Percentiles rank a stretch among this genome's conserved stretches.
phyloP scores from a whole-genome alignment of 768 basidiomycete genomes.

The Rhodosporidiobolus sp. region DNA sequence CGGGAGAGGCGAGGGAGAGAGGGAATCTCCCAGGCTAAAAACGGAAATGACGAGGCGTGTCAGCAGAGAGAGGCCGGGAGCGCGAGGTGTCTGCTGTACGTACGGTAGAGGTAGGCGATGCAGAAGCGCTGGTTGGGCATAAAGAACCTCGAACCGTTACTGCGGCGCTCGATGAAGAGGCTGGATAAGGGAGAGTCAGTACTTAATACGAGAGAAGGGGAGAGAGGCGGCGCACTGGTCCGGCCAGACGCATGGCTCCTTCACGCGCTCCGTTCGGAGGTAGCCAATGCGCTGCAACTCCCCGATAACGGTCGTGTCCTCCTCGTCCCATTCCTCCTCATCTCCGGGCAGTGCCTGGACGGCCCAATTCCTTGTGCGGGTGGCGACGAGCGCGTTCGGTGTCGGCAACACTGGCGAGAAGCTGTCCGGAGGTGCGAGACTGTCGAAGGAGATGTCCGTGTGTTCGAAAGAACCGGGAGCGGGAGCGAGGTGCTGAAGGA shows the following conservation, averaged over 20 bases:
- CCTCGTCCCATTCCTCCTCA: neutral
- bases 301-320: neutral
- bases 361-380: neutral
- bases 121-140: slow-evolving; percentile 1
- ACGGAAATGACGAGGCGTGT: too few relatives aligned
- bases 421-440: too few relatives aligned
- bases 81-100: neutral
- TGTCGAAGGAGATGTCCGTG: too few relatives aligned
- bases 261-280: neutral
- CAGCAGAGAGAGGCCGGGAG: neutral
- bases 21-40: slow-evolving; percentile 13
- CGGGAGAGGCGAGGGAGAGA: neutral
- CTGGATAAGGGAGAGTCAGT: neutral
- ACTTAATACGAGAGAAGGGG: too few relatives aligned
- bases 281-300: neutral
- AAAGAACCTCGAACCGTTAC: neutral
- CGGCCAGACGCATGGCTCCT: slow-evolving; percentile 2
- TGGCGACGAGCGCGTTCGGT: neutral
- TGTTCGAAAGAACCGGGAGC: too few relatives aligned
- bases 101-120: slow-evolving; percentile 11
- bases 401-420: too few relatives aligned
- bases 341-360: neutral
- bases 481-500: too few relatives aligned
- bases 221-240: neutral
- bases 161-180: neutral